Evolutionary conservation across 1,284 basidiomycete genomes (phyloP).

Genomic region (Cryptococcus sp.): DNA sequence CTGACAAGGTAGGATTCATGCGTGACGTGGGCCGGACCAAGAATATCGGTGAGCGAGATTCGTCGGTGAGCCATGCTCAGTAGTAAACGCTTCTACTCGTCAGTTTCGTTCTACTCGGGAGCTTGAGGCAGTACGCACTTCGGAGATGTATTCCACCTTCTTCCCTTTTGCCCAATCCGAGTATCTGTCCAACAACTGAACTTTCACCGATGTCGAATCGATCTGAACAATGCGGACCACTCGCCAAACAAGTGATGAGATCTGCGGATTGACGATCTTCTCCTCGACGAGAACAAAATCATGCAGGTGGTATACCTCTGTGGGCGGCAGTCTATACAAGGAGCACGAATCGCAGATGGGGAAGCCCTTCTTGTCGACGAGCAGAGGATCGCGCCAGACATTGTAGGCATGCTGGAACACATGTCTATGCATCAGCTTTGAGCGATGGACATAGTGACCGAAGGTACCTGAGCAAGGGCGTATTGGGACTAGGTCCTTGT

Average conservation of each 20-base stretch:
- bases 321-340: background rate
- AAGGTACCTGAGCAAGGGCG: too few relatives aligned
- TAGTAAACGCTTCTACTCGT: background rate
- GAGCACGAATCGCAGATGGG: background rate
- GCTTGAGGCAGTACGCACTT: background rate
- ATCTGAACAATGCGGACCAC: background rate
- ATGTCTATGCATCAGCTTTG: background rate
- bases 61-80: background rate
- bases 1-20: background rate
- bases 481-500: background rate
- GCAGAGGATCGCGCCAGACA: background rate
- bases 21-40: background rate
- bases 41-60: background rate
- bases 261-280: background rate
- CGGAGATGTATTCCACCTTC: background rate
- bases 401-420: background rate
- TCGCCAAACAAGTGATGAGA: background rate
- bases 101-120: background rate
- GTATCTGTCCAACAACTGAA: background rate
- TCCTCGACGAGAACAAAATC: background rate
- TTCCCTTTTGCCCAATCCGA: too few relatives aligned
- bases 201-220: background rate
- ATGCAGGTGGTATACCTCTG: background rate
- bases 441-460: too few relatives aligned
- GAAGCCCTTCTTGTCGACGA: background rate